Evolutionary conservation across 225 moss, liverwort and hornwort genomes (phyloP).

Genomic region (Straminergon stramineum): DNA sequence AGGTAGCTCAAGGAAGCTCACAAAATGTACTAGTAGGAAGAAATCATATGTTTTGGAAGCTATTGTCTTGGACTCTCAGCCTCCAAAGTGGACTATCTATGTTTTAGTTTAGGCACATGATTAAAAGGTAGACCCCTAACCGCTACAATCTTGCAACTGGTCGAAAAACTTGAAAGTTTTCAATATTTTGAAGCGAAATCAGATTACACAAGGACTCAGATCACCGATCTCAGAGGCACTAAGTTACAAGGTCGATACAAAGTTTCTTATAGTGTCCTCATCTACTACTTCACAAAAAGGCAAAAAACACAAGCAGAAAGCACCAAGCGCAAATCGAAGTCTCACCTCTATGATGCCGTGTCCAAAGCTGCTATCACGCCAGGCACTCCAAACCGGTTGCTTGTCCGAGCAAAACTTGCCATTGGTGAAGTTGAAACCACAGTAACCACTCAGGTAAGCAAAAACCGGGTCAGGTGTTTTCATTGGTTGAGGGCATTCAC

Average conservation of each 20-base stretch:
- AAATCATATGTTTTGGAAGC: neutral
- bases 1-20: neutral
- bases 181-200: neutral
- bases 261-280: neutral
- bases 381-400: constrained; percentile 92
- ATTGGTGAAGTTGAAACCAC: constrained; percentile 75
- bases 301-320: neutral
- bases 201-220: neutral
- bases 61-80: neutral
- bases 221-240: neutral
- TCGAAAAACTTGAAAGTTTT: neutral
- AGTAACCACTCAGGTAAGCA: constrained; percentile 45
- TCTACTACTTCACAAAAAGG: neutral
- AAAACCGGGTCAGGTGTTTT: constrained; percentile 12
- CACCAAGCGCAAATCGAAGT: neutral
- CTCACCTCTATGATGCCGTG: constrained; percentile 87
- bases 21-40: neutral
- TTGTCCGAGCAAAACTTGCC: constrained; percentile 85
- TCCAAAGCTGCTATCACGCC: constrained; percentile 89
- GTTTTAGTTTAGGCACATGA: neutral
- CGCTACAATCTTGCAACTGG: neutral
- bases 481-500: constrained; percentile 40
- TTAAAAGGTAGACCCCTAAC: neutral
- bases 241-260: neutral
- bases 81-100: neutral